Evolutionary conservation across 2,329 filamentous ascomycete genomes (phyloP).

Genomic region (Cladobotryum mycophilum): DNA sequence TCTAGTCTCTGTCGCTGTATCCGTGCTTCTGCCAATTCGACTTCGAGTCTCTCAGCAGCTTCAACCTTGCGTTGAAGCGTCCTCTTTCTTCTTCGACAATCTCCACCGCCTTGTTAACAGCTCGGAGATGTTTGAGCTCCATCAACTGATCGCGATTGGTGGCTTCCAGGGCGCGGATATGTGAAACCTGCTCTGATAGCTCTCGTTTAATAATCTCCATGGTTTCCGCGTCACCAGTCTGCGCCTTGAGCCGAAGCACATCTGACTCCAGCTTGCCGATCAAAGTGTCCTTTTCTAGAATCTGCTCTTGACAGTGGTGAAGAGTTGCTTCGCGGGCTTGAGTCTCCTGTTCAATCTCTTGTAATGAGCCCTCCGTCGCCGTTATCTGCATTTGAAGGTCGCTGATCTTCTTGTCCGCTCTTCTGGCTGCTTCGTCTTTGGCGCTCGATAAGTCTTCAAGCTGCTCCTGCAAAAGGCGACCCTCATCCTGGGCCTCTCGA

Average conservation of each 20-base stretch:
- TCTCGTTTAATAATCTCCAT: slow-evolving; percentile 80
- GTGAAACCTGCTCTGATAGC: slow-evolving; percentile 83
- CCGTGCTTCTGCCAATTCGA: slow-evolving; percentile 71
- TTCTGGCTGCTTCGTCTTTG: slow-evolving; percentile 64
- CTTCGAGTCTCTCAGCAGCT: slow-evolving; percentile 65
- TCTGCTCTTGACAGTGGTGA: slow-evolving; percentile 56
- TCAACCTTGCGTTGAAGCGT: slow-evolving; percentile 71
- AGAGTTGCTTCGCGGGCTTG: slow-evolving; percentile 50
- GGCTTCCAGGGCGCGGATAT: slow-evolving; percentile 78
- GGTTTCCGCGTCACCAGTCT: slow-evolving; percentile 80
- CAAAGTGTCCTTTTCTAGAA: slow-evolving; percentile 63
- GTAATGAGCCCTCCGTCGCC: slow-evolving; percentile 40
- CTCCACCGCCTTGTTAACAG: slow-evolving; percentile 79
- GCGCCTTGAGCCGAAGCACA: slow-evolving; percentile 74
- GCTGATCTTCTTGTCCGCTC: slow-evolving; percentile 46
- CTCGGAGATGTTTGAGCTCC: slow-evolving; percentile 76
- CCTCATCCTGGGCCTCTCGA: slow-evolving; percentile 66
- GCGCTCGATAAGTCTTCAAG: slow-evolving; percentile 61
- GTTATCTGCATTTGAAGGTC: slow-evolving; percentile 49
- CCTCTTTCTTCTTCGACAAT: slow-evolving; percentile 94
- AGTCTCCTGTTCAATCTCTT: slow-evolving; percentile 55
- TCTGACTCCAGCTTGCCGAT: slow-evolving; percentile 75
- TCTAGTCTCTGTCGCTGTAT: slow-evolving; percentile 82
- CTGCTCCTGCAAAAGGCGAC: slow-evolving; percentile 70
- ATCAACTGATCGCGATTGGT: slow-evolving; percentile 71